Conservation (phyloP, 768 basidiomycete species). For the Trametes villosa region DNA sequence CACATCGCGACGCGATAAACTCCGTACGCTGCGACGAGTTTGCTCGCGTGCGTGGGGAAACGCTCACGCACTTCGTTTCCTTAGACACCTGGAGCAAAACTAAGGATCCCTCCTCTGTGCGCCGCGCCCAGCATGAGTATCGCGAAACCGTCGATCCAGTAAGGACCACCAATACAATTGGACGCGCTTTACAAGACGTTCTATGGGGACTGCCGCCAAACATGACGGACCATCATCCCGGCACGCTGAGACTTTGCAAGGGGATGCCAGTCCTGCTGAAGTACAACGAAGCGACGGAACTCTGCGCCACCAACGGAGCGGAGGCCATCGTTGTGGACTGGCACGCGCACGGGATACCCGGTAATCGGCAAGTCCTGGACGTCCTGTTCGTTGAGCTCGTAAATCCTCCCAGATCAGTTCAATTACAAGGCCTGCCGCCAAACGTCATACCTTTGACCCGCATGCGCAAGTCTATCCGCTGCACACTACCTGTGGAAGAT, state of each 20-base stretch:
- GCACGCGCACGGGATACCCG: not conserved
- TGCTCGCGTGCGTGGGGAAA: too few species aligned
- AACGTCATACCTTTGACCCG: not conserved
- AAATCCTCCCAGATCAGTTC: not conserved
- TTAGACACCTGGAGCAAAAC: not conserved
- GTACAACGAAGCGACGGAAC: not conserved
- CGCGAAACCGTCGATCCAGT: not conserved
- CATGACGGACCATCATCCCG: not conserved
- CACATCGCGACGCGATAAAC: too few species aligned
- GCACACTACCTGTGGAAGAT: not conserved
- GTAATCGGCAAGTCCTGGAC: not conserved
- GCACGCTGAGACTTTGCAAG: not conserved
- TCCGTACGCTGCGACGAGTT: too few species aligned
- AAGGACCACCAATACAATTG: not conserved
- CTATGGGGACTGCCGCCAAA: not conserved
- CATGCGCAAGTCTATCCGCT: not conserved
- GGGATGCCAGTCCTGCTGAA: not conserved
- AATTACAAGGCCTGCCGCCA: not conserved
- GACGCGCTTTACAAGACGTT: not conserved
- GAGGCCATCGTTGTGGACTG: not conserved
- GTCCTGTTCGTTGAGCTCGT: not conserved
- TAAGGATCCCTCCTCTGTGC: not conserved
- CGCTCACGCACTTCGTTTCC: too few species aligned
- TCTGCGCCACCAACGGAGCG: too few species aligned
- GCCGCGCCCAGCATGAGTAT: not conserved